A percentile compares a stretch with the other conserved stretches of the same genome.
phyloP scores from a whole-genome alignment of 768 basidiomycete species.

The Lenzites betulinus region DNA sequence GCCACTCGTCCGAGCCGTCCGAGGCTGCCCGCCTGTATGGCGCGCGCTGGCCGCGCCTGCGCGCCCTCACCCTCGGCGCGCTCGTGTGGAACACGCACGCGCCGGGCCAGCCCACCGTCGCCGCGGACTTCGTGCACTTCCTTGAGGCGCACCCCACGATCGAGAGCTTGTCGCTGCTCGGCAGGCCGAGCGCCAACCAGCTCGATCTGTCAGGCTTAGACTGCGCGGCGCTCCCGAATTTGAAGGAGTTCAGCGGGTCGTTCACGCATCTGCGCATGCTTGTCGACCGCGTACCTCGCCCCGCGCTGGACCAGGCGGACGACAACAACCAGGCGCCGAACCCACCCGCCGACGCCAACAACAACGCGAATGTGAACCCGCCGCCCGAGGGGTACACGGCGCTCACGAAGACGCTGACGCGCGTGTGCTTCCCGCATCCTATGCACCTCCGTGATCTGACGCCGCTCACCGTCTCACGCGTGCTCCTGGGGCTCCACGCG shows the following conservation, averaged over 20 bases:
- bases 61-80: slow-evolving; percentile 63
- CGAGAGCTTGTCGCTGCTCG: slow-evolving; percentile 26
- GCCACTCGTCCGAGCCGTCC: slow-evolving; percentile 50
- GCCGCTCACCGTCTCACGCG: slow-evolving; percentile 56
- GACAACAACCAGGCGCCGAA: not conserved
- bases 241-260: slow-evolving; percentile 67
- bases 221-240: slow-evolving; percentile 45
- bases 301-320: not conserved
- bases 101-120: slow-evolving; percentile 35
- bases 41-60: slow-evolving; percentile 69
- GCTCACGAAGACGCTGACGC: slow-evolving; percentile 43
- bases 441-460: slow-evolving; percentile 70
- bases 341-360: slow-evolving; percentile 1
- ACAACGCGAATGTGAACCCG: slow-evolving; percentile 4
- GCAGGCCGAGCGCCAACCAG: slow-evolving; percentile 47
- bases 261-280: slow-evolving; percentile 67
- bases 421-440: slow-evolving; percentile 64
- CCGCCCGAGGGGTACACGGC: slow-evolving; percentile 34
- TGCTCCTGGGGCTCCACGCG: slow-evolving; percentile 57
- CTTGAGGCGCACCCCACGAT: slow-evolving; percentile 65
- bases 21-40: slow-evolving; percentile 57
- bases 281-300: slow-evolving; percentile 32
- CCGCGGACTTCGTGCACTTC: slow-evolving; percentile 65
- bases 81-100: slow-evolving; percentile 57
- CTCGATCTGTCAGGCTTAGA: slow-evolving; percentile 53